phyloP scores from a whole-genome alignment of 768 basidiomycete species.

The Boletus bicolor region DNA sequence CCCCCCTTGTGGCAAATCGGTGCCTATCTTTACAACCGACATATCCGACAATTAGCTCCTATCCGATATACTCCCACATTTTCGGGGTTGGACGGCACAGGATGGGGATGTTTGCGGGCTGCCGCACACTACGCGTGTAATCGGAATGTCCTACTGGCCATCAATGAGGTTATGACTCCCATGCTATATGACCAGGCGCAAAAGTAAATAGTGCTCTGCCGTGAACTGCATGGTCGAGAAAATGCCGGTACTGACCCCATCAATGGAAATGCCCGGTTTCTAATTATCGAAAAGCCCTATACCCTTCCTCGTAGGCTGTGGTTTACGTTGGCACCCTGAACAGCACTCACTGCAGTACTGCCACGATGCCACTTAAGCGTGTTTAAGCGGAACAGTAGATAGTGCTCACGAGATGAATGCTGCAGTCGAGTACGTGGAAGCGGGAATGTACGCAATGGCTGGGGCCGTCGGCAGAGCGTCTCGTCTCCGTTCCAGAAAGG shows the following conservation, averaged over 20 bases:
- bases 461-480: conserved; percentile 21
- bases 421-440: conserved; percentile 25
- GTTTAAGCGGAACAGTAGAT: conserved; percentile 10
- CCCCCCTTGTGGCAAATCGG: conserved; percentile 13
- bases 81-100: background rate
- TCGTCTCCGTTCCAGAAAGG: conserved; percentile 22
- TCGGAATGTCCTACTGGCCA: conserved; percentile 13
- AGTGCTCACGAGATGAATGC: conserved; percentile 21
- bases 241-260: conserved; percentile 13
- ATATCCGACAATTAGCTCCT: conserved; percentile 21
- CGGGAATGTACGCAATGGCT: conserved; percentile 20
- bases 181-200: conserved; percentile 21
- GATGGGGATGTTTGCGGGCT: conserved; percentile 6
- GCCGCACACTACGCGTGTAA: conserved; percentile 17
- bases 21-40: conserved; percentile 22
- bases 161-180: conserved; percentile 22
- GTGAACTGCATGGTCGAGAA: conserved; percentile 18
- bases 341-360: conserved; percentile 13
- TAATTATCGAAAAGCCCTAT: conserved; percentile 23
- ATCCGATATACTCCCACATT: conserved; percentile 8
- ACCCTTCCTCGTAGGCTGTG: conserved; percentile 25
- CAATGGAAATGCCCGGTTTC: conserved; percentile 8
- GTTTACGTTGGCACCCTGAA: conserved; percentile 30
- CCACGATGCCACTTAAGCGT: conserved; percentile 25
- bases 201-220: conserved; percentile 16